A percentile compares a stretch with the other conserved stretches of the same genome.
These are phyloP conservation scores for Aureoboletus auriporus DNA, from an alignment of 768 basidiomycete species.

Conservation along the genomic window DNA sequence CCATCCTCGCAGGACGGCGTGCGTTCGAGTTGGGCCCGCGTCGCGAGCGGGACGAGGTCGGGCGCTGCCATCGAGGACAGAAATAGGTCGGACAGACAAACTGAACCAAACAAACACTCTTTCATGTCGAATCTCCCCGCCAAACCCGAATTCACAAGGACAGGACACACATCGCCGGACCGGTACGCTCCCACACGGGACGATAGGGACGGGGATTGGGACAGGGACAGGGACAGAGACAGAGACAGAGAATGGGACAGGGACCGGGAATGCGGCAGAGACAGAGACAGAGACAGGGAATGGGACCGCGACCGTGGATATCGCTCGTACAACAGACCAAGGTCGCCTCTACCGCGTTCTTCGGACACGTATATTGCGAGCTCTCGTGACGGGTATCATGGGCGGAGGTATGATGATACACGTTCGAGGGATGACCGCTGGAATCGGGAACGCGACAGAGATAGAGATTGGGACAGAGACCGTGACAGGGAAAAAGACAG, in stretches of 20 bases:
- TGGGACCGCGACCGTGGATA: constrained; percentile 12
- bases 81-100: background rate
- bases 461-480: constrained; percentile 20
- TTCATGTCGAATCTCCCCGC: constrained; percentile 27
- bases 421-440: constrained; percentile 21
- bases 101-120: too few species aligned
- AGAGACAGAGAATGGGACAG: too few species aligned
- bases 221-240: constrained; percentile 4
- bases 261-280: too few species aligned
- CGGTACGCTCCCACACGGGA: constrained; percentile 20
- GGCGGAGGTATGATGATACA: constrained; percentile 19
- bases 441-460: constrained; percentile 18
- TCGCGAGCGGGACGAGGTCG: constrained; percentile 77
- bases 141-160: constrained; percentile 28
- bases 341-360: constrained; percentile 16
- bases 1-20: constrained; percentile 84
- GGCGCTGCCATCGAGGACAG: constrained; percentile 35
- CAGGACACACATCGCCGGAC: constrained; percentile 23
- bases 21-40: constrained; percentile 67
- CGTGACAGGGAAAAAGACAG: constrained; percentile 16
- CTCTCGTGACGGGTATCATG: constrained; percentile 17
- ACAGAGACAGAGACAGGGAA: too few species aligned
- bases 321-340: constrained; percentile 12
- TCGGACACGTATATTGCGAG: constrained; percentile 13
- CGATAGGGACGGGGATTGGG: constrained; percentile 10